Evolutionary conservation across 139 green algal species (phyloP).

Genomic region (Chlamydomonas sp.): DNA sequence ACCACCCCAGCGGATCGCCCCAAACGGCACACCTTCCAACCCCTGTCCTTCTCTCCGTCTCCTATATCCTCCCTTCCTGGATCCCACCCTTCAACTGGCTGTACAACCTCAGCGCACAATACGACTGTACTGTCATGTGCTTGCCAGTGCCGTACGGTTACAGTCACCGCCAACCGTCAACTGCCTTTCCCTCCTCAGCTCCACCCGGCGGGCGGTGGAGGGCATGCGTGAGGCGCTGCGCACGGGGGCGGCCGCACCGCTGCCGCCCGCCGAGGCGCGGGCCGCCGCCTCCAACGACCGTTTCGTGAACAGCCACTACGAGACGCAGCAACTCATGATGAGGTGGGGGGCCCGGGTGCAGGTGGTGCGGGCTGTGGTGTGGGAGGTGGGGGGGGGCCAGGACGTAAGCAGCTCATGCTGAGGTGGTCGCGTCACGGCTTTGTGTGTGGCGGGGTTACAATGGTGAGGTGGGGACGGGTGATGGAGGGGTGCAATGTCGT

Average conservation of each 20-base stretch:
- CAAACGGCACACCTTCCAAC: too few relatives aligned
- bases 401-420: neutral
- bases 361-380: neutral
- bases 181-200: neutral
- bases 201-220: conserved; percentile 51
- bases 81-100: too few relatives aligned
- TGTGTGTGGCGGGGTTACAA: neutral
- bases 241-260: conserved; percentile 51
- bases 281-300: conserved; percentile 70
- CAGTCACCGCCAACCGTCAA: too few relatives aligned
- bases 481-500: neutral
- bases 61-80: too few relatives aligned
- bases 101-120: neutral
- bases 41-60: too few relatives aligned
- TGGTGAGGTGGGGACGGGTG: neutral
- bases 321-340: conserved; percentile 78
- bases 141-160: neutral
- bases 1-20: too few relatives aligned
- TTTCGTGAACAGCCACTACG: conserved; percentile 69
- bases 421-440: neutral
- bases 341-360: conserved; percentile 44
- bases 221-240: conserved; percentile 61
- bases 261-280: conserved; percentile 2
- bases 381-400: neutral
- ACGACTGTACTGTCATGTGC: neutral